Percentiles rank a stretch among this genome's conserved stretches.
Evolutionary conservation across 139 green algal genomes (phyloP).

Genomic region (Yamagishiella unicocca): DNA sequence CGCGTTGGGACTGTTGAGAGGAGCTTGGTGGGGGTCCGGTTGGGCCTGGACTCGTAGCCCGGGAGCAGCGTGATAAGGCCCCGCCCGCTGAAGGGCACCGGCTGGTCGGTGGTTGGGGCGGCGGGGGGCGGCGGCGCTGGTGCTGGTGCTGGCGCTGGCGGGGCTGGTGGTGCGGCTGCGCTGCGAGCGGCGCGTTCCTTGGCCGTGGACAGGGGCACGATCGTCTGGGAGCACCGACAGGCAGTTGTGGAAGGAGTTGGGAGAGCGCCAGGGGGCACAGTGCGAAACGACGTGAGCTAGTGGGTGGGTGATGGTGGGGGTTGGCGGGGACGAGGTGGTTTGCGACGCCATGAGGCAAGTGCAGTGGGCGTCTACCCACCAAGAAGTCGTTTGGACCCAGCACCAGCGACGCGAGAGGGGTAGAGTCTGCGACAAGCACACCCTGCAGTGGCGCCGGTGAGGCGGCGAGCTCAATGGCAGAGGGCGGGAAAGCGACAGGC

Average conservation of each 20-base stretch:
- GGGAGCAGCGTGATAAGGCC: conserved; percentile 68
- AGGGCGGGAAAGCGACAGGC: neutral
- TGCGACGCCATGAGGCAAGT: too few species aligned
- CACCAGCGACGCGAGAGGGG: conserved; percentile 16
- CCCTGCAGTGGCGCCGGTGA: conserved; percentile 24
- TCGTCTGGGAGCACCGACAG: neutral
- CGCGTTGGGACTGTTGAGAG: too few species aligned
- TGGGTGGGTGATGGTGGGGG: too few species aligned
- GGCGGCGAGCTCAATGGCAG: neutral
- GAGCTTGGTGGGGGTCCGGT: conserved; percentile 65
- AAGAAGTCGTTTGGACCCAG: conserved; percentile 27
- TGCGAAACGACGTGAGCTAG: too few species aligned
- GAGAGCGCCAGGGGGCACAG: too few species aligned
- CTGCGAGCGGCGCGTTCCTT: neutral
- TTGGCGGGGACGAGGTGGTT: too few species aligned
- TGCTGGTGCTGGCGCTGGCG: neutral
- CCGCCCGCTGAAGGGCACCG: conserved; percentile 2
- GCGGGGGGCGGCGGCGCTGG: too few species aligned
- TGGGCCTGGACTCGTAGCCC: conserved; percentile 73
- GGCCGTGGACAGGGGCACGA: neutral
- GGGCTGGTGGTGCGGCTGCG: neutral
- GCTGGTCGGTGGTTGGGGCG: neutral
- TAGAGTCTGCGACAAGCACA: neutral
- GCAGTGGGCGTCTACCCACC: conserved; percentile 14
- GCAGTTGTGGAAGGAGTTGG: too few species aligned